A percentile compares a stretch with the other conserved stretches of the same genome.
Conservation (phyloP, 169 alveolate species). For the Sarcocystis neurona region DNA sequence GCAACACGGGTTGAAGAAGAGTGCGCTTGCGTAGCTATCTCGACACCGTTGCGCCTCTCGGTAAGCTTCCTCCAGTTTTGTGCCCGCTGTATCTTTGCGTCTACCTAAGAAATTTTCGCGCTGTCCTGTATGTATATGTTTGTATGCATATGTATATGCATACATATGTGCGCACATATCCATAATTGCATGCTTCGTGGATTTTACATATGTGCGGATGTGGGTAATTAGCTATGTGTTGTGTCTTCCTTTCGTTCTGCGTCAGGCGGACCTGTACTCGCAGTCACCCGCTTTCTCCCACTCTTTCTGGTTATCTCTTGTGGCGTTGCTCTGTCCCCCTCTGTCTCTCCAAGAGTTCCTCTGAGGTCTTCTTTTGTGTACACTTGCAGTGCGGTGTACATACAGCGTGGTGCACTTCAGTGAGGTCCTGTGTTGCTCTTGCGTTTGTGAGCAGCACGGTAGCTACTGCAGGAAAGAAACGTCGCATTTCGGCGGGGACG, state of each 20-base stretch:
- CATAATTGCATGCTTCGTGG: background rate
- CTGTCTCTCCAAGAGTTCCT: background rate
- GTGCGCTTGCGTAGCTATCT: no score
- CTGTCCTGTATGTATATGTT: background rate
- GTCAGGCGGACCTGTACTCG: background rate
- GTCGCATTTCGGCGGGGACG: background rate
- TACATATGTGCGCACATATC: background rate
- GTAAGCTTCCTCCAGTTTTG: no score
- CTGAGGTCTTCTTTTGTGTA: background rate
- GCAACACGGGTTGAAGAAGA: no score
- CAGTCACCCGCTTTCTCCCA: background rate
- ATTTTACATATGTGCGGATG: background rate
- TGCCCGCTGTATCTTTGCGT: no score
- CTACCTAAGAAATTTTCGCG: no score
- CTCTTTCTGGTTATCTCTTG: background rate
- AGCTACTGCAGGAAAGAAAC: background rate
- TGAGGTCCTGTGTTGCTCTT: background rate
- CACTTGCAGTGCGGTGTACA: no score
- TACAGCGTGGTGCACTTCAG: no score
- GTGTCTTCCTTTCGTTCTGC: background rate
- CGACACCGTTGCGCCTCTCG: no score
- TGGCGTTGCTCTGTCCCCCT: background rate
- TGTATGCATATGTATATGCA: background rate
- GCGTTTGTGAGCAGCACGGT: background rate
- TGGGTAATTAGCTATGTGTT: background rate